A percentile compares a stretch with the other conserved stretches of the same genome.
These are phyloP conservation scores for Xylariaceae sp. DNA, from an alignment of 2,329 filamentous ascomycete genomes.

Conservation along the genomic window DNA sequence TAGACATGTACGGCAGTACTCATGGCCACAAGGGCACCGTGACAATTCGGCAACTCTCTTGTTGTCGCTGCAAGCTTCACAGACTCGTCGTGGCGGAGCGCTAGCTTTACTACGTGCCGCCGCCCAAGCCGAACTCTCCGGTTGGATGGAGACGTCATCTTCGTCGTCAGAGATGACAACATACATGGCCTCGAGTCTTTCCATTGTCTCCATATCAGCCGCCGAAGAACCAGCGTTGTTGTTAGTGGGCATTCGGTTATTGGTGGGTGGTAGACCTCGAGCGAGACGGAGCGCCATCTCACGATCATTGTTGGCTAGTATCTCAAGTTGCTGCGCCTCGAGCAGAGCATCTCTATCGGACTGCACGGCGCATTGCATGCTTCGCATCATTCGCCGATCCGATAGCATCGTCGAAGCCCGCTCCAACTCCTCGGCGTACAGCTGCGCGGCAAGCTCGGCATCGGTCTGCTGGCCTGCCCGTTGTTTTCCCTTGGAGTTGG, in stretches of 20 bases:
- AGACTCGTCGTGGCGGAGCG: conserved; percentile 2
- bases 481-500: conserved; percentile 22
- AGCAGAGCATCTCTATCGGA: conserved; percentile 17
- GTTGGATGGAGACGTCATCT: neutral
- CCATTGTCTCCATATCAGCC: conserved; percentile 11
- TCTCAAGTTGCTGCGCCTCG: conserved; percentile 15
- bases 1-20: conserved; percentile 49
- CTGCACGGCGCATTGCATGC: conserved; percentile 21
- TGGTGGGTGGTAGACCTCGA: neutral
- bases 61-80: conserved; percentile 20
- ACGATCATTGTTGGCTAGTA: conserved; percentile 13
- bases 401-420: conserved; percentile 9
- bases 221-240: neutral
- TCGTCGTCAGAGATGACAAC: conserved; percentile 9
- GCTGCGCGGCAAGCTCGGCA: conserved; percentile 18
- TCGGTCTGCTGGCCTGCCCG: conserved; percentile 17
- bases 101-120: conserved; percentile 8
- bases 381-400: conserved; percentile 24
- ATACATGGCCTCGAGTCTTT: conserved; percentile 17
- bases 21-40: conserved; percentile 34
- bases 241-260: neutral
- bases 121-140: conserved; percentile 24
- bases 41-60: conserved; percentile 9
- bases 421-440: conserved; percentile 20
- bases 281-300: conserved; percentile 9